Conservation (phyloP, 345 rosid genomes). For the Triadica sebifera region DNA sequence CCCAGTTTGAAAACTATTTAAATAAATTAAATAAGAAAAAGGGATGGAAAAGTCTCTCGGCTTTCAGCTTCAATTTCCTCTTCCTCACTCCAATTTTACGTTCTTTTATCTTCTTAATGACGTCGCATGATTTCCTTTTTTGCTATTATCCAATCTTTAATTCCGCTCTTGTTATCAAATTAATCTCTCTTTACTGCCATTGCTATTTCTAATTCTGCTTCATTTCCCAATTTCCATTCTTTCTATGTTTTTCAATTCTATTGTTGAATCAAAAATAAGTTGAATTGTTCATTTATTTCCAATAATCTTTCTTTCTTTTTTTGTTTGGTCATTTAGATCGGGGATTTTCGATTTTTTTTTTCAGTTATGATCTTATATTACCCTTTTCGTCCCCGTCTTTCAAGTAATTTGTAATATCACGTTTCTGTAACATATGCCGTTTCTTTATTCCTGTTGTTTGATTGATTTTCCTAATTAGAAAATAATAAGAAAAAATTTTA, state of each 20-base stretch:
- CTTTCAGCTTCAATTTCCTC: background rate
- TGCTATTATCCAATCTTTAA: background rate
- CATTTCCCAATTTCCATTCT: background rate
- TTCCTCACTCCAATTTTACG: background rate
- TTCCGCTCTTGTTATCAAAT: background rate
- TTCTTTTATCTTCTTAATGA: background rate
- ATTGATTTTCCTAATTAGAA: slow-evolving; percentile 1
- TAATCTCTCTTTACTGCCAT: background rate
- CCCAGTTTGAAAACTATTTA: background rate
- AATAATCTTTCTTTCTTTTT: background rate
- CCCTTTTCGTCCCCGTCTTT: background rate
- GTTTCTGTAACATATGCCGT: background rate
- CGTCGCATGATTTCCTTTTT: background rate
- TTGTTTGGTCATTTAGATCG: background rate
- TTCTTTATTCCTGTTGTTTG: background rate
- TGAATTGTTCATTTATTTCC: background rate
- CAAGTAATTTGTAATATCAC: background rate
- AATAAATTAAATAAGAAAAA: background rate
- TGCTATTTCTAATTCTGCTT: background rate
- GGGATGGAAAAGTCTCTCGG: background rate
- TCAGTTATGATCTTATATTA: too few species aligned
- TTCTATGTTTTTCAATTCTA: background rate
- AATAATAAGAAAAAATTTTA: background rate
- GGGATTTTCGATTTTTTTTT: background rate
- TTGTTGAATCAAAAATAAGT: background rate